Conservation (phyloP, 116 monocot species). For the Posidonia oceanica region DNA sequence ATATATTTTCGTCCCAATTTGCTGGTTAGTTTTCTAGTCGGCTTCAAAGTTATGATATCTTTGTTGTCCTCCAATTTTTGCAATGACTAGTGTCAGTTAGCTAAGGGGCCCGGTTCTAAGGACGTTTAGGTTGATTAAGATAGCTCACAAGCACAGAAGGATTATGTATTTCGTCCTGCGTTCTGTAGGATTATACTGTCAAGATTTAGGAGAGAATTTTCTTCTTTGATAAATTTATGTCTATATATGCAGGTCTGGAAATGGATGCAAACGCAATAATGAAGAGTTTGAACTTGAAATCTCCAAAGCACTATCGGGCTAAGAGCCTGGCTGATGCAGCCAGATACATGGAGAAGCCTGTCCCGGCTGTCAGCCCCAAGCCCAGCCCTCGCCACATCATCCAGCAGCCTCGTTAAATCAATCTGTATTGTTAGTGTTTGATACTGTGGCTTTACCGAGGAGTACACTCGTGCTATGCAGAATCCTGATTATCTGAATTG, state of each 20-base stretch:
- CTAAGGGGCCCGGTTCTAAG: too few relatives aligned
- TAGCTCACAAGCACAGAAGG: too few relatives aligned
- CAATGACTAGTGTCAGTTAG: neutral
- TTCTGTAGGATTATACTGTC: too few relatives aligned
- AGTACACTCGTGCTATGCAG: too few relatives aligned
- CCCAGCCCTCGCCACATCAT: slow-evolving; percentile 38
- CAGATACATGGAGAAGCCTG: slow-evolving; percentile 50
- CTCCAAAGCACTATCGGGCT: slow-evolving; percentile 29
- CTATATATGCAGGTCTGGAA: slow-evolving; percentile 1
- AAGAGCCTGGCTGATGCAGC: slow-evolving; percentile 17
- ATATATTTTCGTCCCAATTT: too few relatives aligned
- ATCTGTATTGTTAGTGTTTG: neutral
- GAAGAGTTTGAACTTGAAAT: slow-evolving; percentile 45
- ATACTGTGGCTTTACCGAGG: too few relatives aligned
- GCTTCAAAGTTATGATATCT: neutral
- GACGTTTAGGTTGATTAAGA: too few relatives aligned
- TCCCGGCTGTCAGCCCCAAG: slow-evolving; percentile 39
- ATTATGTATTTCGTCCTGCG: too few relatives aligned
- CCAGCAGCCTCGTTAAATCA: slow-evolving; percentile 71
- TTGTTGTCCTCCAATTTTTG: neutral
- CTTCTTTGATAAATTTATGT: neutral
- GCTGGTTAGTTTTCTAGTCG: neutral
- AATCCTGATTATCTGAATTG: neutral
- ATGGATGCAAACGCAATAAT: slow-evolving; percentile 23
- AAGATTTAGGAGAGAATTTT: neutral